phyloP scores from a whole-genome alignment of 2,329 filamentous ascomycete genomes.

The Scedosporium minutisporum region DNA sequence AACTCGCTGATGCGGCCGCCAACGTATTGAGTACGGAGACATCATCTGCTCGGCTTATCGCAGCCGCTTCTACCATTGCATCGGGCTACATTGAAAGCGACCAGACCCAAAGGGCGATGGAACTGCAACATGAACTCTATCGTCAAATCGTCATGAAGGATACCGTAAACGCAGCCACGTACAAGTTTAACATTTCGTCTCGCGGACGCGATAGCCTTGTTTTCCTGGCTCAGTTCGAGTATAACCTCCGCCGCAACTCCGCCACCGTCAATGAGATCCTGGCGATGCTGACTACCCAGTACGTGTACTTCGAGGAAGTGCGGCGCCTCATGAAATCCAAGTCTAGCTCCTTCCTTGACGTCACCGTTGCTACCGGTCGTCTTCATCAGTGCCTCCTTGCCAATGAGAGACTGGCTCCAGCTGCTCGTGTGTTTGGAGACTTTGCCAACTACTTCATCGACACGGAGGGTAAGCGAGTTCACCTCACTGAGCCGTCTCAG shows the following conservation, averaged over 20 bases:
- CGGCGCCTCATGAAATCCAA: constrained; percentile 25
- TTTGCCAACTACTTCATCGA: constrained; percentile 21
- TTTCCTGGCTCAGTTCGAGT: constrained; percentile 35
- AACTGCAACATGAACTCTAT: constrained; percentile 26
- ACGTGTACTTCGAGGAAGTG: constrained; percentile 28
- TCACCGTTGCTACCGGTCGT: constrained; percentile 23
- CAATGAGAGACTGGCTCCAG: constrained; percentile 15
- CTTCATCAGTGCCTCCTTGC: constrained; percentile 21
- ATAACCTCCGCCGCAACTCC: constrained; percentile 21
- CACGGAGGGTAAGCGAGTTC: constrained; percentile 20
- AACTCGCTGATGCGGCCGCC: constrained; percentile 23
- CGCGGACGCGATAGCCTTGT: constrained; percentile 25
- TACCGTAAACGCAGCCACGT: constrained; percentile 15
- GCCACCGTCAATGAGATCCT: constrained; percentile 29
- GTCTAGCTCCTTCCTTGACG: constrained; percentile 22
- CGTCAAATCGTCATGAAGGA: constrained; percentile 27
- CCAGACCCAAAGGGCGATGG: constrained; percentile 21
- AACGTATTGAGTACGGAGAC: constrained; percentile 23
- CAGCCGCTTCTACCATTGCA: constrained; percentile 25
- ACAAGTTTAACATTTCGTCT: constrained; percentile 22
- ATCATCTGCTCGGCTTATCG: constrained; percentile 16
- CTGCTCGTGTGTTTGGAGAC: constrained; percentile 19
- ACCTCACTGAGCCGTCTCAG: constrained; percentile 16
- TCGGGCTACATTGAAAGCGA: constrained; percentile 23
- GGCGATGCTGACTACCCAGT: constrained; percentile 31